Conservation (phyloP, 1,284 basidiomycete genomes). For the Somion occarium region DNA sequence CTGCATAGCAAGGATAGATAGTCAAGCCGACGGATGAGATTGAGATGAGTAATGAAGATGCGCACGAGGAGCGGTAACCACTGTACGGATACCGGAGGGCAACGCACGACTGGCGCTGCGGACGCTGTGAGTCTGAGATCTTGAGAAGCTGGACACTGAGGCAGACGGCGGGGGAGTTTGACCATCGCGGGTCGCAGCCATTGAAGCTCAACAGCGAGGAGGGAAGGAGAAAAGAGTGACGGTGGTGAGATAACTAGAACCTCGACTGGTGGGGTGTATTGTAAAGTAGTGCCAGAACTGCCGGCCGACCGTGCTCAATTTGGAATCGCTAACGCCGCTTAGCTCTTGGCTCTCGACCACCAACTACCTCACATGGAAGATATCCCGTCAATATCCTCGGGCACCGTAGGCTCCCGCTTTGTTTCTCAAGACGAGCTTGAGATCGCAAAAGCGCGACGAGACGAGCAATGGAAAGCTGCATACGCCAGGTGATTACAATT, state of each 20-base stretch:
- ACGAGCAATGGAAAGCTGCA: conserved; percentile 90
- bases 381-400: conserved; percentile 62
- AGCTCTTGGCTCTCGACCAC: not conserved
- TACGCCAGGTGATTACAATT: conserved; percentile 68
- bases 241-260: conserved; percentile 2
- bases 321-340: no score
- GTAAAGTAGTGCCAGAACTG: no score
- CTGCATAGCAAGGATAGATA: conserved; percentile 32
- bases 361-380: conserved; percentile 29
- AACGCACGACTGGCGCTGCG: conserved; percentile 35
- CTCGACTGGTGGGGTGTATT: no score
- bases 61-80: conserved; percentile 71
- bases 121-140: conserved; percentile 28
- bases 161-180: conserved; percentile 22
- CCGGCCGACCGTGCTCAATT: no score
- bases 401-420: conserved; percentile 71
- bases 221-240: conserved; percentile 10
- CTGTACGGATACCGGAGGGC: conserved; percentile 41
- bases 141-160: conserved; percentile 39
- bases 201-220: conserved; percentile 7
- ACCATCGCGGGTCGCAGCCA: conserved; percentile 15
- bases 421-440: conserved; percentile 80
- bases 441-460: conserved; percentile 66
- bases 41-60: conserved; percentile 17
- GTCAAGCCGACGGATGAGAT: not conserved